Conservation (phyloP, 2,329 filamentous ascomycete genomes). For the Colletotrichum spinosum region DNA sequence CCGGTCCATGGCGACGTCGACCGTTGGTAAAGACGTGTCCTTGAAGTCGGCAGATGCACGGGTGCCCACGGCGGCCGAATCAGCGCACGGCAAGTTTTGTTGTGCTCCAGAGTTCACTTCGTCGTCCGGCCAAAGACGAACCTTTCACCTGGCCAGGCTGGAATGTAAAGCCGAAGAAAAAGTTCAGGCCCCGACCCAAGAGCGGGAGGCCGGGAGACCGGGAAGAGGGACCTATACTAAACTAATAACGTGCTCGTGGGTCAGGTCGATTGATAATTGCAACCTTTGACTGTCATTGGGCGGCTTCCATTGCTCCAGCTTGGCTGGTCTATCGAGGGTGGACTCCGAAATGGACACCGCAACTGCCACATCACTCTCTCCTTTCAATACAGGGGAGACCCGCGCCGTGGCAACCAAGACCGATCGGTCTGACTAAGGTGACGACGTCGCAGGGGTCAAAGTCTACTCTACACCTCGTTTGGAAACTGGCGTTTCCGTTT, state of each 20-base stretch:
- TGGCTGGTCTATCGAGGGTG: slow-evolving; percentile 8
- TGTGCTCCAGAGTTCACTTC: no score
- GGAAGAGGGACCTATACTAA: slow-evolving; percentile 29
- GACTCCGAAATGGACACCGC: slow-evolving; percentile 5
- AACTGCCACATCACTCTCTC: slow-evolving; percentile 33
- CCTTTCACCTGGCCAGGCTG: slow-evolving; percentile 2
- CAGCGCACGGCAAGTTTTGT: no score
- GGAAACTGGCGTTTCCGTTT: slow-evolving; percentile 21
- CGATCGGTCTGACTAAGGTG: slow-evolving; percentile 31
- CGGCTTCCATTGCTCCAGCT: not conserved
- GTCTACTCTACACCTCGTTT: no score
- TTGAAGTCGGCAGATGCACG: not conserved
- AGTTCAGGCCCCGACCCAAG: slow-evolving; percentile 28
- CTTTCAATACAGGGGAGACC: slow-evolving; percentile 31
- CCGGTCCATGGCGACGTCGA: slow-evolving; percentile 6
- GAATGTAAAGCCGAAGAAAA: slow-evolving; percentile 18
- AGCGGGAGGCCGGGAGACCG: slow-evolving; percentile 34
- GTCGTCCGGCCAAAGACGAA: slow-evolving; percentile 6
- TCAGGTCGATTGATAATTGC: not conserved
- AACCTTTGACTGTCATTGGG: slow-evolving; percentile 10
- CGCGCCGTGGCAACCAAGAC: slow-evolving; percentile 10
- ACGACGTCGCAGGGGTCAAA: not conserved
- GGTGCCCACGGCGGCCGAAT: no score
- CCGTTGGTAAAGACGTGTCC: no score
- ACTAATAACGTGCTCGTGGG: not conserved